Evolutionary conservation across 106 monocot species (phyloP).

Genomic region (Dendrobium chrysotoxum): DNA sequence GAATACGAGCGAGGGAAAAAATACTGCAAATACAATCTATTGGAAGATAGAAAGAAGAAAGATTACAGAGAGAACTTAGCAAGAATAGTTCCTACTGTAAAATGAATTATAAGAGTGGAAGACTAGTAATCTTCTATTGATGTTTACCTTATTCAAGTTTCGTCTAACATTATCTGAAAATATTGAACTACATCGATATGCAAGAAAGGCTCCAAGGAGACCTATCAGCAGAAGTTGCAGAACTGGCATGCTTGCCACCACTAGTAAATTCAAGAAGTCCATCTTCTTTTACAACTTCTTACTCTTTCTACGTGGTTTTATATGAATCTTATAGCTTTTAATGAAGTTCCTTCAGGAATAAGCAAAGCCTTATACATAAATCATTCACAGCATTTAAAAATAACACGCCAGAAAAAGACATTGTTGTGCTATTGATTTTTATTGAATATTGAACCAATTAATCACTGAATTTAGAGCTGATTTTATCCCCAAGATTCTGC

Average conservation of each 20-base stretch:
- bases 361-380: too few species aligned
- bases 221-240: slow-evolving; percentile 62
- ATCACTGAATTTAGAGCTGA: too few species aligned
- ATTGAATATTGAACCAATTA: too few species aligned
- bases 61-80: not conserved
- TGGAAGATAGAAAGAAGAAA: not conserved
- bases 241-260: slow-evolving; percentile 53
- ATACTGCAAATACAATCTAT: slow-evolving; percentile 44
- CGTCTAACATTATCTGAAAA: slow-evolving; percentile 34
- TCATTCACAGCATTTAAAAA: too few species aligned
- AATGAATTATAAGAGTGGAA: not conserved
- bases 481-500: too few species aligned
- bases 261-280: slow-evolving; percentile 48
- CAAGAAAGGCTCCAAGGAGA: slow-evolving; percentile 57
- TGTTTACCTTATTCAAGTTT: slow-evolving; percentile 56
- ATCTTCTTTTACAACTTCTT: slow-evolving; percentile 17
- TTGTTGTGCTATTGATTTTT: too few species aligned
- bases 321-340: too few species aligned
- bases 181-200: slow-evolving; percentile 22
- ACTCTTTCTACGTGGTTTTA: not conserved
- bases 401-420: too few species aligned
- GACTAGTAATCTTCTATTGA: not conserved
- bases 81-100: not conserved
- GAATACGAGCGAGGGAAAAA: slow-evolving; percentile 48
- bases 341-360: too few species aligned